Conservation (phyloP, 768 basidiomycete species). For the Rhizopogon vinicolor region DNA sequence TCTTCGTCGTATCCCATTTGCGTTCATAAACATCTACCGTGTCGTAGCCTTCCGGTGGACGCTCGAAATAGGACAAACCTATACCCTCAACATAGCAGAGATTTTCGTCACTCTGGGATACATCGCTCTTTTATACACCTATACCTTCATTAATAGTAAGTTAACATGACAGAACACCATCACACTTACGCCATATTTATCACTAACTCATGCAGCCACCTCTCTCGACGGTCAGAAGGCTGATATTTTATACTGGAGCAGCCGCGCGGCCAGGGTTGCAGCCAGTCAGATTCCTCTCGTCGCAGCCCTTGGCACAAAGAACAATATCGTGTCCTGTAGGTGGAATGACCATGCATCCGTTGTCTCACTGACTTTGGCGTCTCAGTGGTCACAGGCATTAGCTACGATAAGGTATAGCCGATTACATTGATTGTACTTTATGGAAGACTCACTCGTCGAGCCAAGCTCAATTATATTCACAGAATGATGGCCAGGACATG, state of each 20-base stretch:
- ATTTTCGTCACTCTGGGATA: conserved; percentile 43
- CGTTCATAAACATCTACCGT: conserved; percentile 38
- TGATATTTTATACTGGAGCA: conserved; percentile 20
- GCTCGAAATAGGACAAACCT: conserved; percentile 38
- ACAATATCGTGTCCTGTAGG: conserved; percentile 40
- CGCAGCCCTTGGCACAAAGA: conserved; percentile 44
- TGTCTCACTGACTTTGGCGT: not conserved
- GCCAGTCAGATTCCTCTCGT: conserved; percentile 38
- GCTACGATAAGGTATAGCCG: conserved; percentile 20
- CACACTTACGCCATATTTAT: not conserved
- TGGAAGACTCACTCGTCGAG: not conserved
- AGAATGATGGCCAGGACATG: conserved; percentile 45
- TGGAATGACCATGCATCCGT: not conserved
- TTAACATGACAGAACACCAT: not conserved
- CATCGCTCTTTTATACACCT: conserved; percentile 37
- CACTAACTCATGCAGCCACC: conserved; percentile 1
- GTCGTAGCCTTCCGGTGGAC: conserved; percentile 48
- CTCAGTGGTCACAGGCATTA: conserved; percentile 23
- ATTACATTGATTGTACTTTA: not conserved
- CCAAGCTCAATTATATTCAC: conserved; percentile 40
- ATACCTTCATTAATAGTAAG: conserved; percentile 44
- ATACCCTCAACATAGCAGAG: conserved; percentile 37
- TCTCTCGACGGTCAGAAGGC: not conserved
- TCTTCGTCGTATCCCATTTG: conserved; percentile 33
- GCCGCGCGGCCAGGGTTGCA: conserved; percentile 27